These are phyloP conservation scores for Xylariaceae sp. DNA, from an alignment of 2,329 filamentous ascomycete species.

Conservation along the genomic window DNA sequence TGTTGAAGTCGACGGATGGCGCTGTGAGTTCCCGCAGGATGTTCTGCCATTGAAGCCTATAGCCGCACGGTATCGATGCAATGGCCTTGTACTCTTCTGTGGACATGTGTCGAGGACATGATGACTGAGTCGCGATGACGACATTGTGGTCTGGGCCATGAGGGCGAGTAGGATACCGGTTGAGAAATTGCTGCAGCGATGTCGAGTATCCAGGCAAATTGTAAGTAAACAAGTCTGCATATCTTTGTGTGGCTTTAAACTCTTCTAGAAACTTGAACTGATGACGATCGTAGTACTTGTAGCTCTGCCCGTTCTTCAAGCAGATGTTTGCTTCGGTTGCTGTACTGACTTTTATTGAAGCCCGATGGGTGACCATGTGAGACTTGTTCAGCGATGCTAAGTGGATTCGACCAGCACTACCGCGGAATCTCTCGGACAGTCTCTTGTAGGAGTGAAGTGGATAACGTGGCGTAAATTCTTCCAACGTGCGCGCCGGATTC, in stretches of 20 bases:
- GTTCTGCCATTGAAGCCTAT: constrained; percentile 47
- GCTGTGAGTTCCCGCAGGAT: constrained; percentile 42
- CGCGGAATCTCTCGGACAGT: neutral
- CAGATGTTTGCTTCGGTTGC: constrained; percentile 29
- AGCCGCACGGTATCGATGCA: constrained; percentile 38
- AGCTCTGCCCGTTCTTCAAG: constrained; percentile 36
- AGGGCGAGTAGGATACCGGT: constrained; percentile 18
- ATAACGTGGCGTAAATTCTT: constrained; percentile 24
- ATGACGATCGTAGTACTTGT: constrained; percentile 28
- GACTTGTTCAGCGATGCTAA: constrained; percentile 10
- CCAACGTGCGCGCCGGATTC: constrained; percentile 5
- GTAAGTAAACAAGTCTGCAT: constrained; percentile 31
- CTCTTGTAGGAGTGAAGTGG: neutral
- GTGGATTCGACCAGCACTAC: constrained; percentile 1
- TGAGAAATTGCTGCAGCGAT: constrained; percentile 32
- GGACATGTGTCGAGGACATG: constrained; percentile 40
- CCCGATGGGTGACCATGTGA: constrained; percentile 10
- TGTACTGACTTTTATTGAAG: neutral
- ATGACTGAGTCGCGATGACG: constrained; percentile 40
- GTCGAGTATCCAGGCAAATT: constrained; percentile 22
- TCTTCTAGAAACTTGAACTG: constrained; percentile 6
- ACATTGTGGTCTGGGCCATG: constrained; percentile 36
- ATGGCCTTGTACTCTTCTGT: constrained; percentile 48
- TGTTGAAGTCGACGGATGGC: constrained; percentile 42
- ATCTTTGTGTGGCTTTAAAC: constrained; percentile 11